These are phyloP conservation scores for Sporormia fimetaria DNA, from an alignment of 495 filamentous ascomycete species.

Conservation along the genomic window DNA sequence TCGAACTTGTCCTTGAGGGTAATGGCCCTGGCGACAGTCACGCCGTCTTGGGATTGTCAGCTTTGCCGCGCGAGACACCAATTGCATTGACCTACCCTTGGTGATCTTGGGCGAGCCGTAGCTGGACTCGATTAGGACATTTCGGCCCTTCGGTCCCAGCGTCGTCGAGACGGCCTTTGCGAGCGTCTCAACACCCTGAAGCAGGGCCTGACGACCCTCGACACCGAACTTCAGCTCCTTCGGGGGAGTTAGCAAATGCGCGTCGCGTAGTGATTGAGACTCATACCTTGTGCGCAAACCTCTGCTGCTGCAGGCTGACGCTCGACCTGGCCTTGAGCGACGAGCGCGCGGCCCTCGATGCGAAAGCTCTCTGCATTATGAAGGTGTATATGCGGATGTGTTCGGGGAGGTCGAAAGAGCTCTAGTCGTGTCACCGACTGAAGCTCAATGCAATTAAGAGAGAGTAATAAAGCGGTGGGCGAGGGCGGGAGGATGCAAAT, in stretches of 20 bases:
- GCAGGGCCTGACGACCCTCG: constrained; percentile 76
- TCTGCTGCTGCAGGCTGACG: constrained; percentile 66
- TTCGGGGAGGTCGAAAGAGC: too few species aligned
- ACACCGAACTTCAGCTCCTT: constrained; percentile 98
- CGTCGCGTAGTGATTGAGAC: not conserved
- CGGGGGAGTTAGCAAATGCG: not conserved
- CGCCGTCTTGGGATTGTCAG: constrained; percentile 60
- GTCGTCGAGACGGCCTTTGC: constrained; percentile 95
- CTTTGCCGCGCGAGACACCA: constrained; percentile 4
- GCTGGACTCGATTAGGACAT: constrained; percentile 93
- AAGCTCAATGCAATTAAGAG: not conserved
- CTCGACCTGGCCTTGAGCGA: constrained; percentile 46
- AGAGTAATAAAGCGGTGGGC: not conserved
- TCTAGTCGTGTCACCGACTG: constrained; percentile 4
- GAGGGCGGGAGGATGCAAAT: constrained; percentile 1
- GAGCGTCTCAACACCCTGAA: constrained; percentile 91
- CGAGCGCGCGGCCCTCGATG: constrained; percentile 48
- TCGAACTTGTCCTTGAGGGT: constrained; percentile 97
- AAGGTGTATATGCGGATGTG: constrained; percentile 5
- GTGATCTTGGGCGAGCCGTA: constrained; percentile 99
- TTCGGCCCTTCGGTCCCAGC: constrained; percentile 92
- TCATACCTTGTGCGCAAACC: constrained; percentile 88
- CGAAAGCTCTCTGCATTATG: constrained; percentile 66
- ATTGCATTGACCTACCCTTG: constrained; percentile 56
- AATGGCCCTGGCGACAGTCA: constrained; percentile 86